Percentiles rank a stretch among this genome's conserved stretches.
These are phyloP conservation scores for Suillus subalutaceus DNA, from an alignment of 768 basidiomycete genomes.

Conservation along the genomic window DNA sequence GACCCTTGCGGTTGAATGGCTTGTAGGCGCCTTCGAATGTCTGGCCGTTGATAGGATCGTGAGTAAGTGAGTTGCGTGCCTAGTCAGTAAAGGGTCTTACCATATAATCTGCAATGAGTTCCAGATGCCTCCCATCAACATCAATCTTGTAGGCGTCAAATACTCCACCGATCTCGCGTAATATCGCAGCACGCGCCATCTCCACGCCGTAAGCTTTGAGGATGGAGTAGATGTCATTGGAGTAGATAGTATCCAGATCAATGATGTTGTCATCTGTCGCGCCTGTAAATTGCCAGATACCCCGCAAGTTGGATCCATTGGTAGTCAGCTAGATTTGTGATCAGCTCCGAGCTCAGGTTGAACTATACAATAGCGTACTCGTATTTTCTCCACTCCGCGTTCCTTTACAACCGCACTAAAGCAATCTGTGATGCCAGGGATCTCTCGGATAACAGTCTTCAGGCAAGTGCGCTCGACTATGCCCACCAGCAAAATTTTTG, in stretches of 20 bases:
- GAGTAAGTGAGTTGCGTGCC: conserved; percentile 6
- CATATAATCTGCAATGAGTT: conserved; percentile 99
- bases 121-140: conserved; percentile 91
- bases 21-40: conserved; percentile 98
- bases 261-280: conserved; percentile 58
- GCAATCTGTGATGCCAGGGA: conserved; percentile 86
- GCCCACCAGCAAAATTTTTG: conserved; percentile 92
- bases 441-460: conserved; percentile 85
- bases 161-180: conserved; percentile 88
- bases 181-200: conserved; percentile 89
- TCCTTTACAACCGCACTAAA: conserved; percentile 64
- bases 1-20: conserved; percentile 96
- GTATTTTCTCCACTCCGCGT: conserved; percentile 49
- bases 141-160: conserved; percentile 96
- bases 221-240: conserved; percentile 94
- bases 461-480: conserved; percentile 88
- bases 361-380: conserved; percentile 37
- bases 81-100: conserved; percentile 46
- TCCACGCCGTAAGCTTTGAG: conserved; percentile 95
- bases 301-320: conserved; percentile 92
- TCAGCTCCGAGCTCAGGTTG: neutral
- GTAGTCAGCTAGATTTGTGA: conserved; percentile 61
- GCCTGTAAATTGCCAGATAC: conserved; percentile 79
- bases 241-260: conserved; percentile 81
- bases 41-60: conserved; percentile 42